Evolutionary conservation across 768 basidiomycete genomes (phyloP).

Genomic region (Phaffia tasmanica): DNA sequence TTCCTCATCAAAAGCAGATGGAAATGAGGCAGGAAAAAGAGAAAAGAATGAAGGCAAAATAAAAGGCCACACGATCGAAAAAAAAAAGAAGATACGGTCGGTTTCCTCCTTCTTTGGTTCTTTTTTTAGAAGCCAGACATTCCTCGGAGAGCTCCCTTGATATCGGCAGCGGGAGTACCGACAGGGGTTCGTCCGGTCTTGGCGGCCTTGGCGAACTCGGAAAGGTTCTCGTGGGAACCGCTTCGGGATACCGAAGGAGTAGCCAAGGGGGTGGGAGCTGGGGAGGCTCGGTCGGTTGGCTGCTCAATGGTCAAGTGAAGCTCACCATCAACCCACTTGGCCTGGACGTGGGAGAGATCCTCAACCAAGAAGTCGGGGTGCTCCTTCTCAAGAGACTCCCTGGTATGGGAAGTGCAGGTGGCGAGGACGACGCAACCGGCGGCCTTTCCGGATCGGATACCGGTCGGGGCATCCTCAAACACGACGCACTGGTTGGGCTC

Average conservation of each 20-base stretch:
- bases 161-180: conserved; percentile 5
- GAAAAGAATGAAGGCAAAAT: too few relatives aligned
- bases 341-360: conserved; percentile 36
- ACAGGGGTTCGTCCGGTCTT: not conserved
- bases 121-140: conserved; percentile 3
- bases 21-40: not conserved
- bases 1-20: not conserved
- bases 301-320: conserved; percentile 37
- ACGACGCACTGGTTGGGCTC: conserved; percentile 62
- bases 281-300: conserved; percentile 36
- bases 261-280: conserved; percentile 36
- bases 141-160: conserved; percentile 2
- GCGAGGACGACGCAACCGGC: conserved; percentile 68
- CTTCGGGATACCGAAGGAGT: conserved; percentile 36
- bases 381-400: conserved; percentile 40
- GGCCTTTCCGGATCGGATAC: conserved; percentile 60
- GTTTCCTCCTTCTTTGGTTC: too few relatives aligned
- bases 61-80: not conserved
- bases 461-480: conserved; percentile 80
- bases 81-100: not conserved
- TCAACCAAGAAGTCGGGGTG: conserved; percentile 39
- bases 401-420: conserved; percentile 67
- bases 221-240: conserved; percentile 30
- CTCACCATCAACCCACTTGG: conserved; percentile 33
- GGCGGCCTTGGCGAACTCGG: conserved; percentile 29